phyloP scores from a whole-genome alignment of 2,329 filamentous ascomycete species.

The Bisporella sp. region DNA sequence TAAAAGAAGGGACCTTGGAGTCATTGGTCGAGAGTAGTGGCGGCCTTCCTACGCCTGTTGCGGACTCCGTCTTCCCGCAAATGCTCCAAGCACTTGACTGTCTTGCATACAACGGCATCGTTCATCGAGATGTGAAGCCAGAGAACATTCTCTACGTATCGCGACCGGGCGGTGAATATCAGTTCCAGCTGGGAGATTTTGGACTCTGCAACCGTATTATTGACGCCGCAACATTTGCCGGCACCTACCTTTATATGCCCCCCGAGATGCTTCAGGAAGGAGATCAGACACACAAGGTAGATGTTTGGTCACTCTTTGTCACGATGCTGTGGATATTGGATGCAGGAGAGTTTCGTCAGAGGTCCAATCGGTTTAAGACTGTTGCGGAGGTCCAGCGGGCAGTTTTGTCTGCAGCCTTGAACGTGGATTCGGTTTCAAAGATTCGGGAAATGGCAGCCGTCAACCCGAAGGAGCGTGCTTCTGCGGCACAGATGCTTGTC shows the following conservation, averaged over 20 bases:
- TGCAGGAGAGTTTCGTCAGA: slow-evolving; percentile 9
- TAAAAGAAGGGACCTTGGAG: too few species aligned
- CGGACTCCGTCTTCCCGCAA: slow-evolving; percentile 8
- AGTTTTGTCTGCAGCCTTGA: slow-evolving; percentile 6
- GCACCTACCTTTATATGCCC: slow-evolving; percentile 4
- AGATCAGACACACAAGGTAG: slow-evolving; percentile 4
- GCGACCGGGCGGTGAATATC: slow-evolving; percentile 5
- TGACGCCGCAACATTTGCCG: not conserved
- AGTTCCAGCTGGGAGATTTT: slow-evolving; percentile 11
- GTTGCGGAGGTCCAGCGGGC: slow-evolving; percentile 1
- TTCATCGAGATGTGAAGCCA: slow-evolving; percentile 74
- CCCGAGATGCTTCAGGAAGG: not conserved
- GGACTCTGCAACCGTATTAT: slow-evolving; percentile 4
- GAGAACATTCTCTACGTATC: slow-evolving; percentile 39
- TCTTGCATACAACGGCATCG: slow-evolving; percentile 54
- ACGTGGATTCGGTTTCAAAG: slow-evolving; percentile 5
- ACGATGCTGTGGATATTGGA: slow-evolving; percentile 10
- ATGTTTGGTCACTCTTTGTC: slow-evolving; percentile 12
- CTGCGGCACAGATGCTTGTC: slow-evolving; percentile 10
- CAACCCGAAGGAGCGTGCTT: slow-evolving; percentile 8
- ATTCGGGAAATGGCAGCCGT: slow-evolving; percentile 10
- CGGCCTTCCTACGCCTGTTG: not conserved
- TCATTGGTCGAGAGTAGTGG: too few species aligned
- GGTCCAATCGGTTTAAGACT: slow-evolving; percentile 3
- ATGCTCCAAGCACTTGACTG: slow-evolving; percentile 9